Evolutionary conservation across 768 basidiomycete genomes (phyloP).

Genomic region (Mycena polygramma): DNA sequence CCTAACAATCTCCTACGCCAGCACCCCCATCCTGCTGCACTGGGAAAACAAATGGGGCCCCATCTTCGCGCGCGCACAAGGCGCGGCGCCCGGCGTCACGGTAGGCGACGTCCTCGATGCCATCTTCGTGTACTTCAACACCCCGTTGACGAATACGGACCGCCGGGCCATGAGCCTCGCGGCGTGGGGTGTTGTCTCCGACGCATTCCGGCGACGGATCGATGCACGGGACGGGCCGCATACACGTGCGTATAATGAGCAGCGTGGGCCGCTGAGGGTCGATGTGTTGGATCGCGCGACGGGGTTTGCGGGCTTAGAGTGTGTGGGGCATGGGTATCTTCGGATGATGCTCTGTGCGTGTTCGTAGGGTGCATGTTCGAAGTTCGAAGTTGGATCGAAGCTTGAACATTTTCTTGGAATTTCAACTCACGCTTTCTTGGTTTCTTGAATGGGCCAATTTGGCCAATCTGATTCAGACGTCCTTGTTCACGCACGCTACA

Average conservation of each 20-base stretch:
- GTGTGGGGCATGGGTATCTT: neutral
- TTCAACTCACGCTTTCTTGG: too few species aligned
- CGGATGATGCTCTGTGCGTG: conserved; percentile 5
- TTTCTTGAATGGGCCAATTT: too few species aligned
- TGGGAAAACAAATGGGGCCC: conserved; percentile 25
- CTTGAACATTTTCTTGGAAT: too few species aligned
- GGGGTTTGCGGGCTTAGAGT: conserved; percentile 18
- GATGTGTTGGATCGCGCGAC: conserved; percentile 20
- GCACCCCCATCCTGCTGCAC: neutral
- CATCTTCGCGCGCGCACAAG: conserved; percentile 14
- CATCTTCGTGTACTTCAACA: conserved; percentile 52
- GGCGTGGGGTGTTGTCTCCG: conserved; percentile 9
- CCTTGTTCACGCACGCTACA: too few species aligned
- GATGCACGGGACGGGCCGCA: conserved; percentile 9
- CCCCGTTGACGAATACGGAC: conserved; percentile 39
- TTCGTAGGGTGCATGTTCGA: too few species aligned
- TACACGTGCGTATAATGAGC: conserved; percentile 13
- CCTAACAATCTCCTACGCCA: conserved; percentile 22
- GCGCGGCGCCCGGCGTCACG: conserved; percentile 35
- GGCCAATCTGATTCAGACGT: too few species aligned
- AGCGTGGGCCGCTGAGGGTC: conserved; percentile 16
- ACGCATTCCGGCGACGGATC: conserved; percentile 5
- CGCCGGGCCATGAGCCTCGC: neutral
- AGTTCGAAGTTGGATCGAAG: too few species aligned
- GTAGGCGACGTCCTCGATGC: conserved; percentile 49